Conservation (phyloP, 169 alveolate genomes). For the Eimeria acervulina region DNA sequence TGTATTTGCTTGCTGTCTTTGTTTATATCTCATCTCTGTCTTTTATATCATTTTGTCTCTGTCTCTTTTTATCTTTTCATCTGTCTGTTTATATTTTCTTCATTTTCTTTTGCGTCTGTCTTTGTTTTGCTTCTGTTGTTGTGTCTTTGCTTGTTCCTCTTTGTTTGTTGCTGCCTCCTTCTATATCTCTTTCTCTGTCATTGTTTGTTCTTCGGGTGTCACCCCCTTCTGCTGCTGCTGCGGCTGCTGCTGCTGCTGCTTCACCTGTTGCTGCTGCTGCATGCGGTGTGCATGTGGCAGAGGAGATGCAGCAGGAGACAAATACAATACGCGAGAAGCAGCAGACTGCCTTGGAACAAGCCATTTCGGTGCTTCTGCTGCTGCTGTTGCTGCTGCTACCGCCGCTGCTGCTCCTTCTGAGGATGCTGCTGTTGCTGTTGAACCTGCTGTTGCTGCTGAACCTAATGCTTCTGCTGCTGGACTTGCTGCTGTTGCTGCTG, state of each 20-base stretch:
- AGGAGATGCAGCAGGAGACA: constrained; percentile 55
- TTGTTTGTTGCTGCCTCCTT: background rate
- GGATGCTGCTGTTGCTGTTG: background rate
- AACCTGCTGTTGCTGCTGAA: background rate
- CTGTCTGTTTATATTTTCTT: background rate
- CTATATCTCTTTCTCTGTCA: background rate
- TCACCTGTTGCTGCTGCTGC: constrained; percentile 21
- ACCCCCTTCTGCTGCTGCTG: background rate
- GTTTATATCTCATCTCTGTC: background rate
- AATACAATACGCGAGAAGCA: constrained; percentile 40
- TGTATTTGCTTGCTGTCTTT: background rate
- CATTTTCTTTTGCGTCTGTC: background rate
- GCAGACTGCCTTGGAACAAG: constrained; percentile 3
- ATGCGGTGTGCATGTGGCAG: background rate
- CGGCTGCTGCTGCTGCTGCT: background rate
- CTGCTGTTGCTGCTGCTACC: background rate
- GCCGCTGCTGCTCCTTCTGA: background rate
- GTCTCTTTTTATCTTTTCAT: background rate
- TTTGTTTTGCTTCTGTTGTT: background rate
- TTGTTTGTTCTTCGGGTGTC: background rate
- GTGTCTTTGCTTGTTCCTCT: background rate
- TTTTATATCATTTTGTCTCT: background rate
- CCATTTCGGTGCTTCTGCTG: constrained; percentile 22
- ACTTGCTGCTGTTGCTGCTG: background rate
- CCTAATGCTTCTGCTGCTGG: background rate